Conservation (phyloP, 1,284 basidiomycete species). For the Volvariella volvacea region DNA sequence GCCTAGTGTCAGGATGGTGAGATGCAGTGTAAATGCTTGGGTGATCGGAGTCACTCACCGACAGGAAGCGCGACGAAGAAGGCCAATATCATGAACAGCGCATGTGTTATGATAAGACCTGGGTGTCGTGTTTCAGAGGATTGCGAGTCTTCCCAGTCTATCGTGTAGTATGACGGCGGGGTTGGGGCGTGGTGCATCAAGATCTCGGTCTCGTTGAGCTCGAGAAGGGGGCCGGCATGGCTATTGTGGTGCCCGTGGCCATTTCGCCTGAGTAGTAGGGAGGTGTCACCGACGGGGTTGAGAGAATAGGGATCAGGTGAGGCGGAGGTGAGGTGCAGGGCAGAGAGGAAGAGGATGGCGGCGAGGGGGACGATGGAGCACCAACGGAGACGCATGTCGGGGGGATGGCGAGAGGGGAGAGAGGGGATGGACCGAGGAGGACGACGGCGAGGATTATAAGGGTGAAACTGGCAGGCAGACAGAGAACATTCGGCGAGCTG, state of each 20-base stretch:
- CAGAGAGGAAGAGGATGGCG: not conserved
- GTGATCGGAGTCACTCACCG: slow-evolving; percentile 36
- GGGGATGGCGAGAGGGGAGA: slow-evolving; percentile 7
- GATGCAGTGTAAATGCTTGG: not conserved
- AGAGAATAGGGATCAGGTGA: not conserved
- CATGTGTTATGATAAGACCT: slow-evolving; percentile 62
- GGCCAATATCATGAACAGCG: slow-evolving; percentile 60
- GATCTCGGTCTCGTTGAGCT: slow-evolving; percentile 71
- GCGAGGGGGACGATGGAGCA: slow-evolving; percentile 15
- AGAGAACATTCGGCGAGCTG: not conserved
- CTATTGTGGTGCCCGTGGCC: slow-evolving; percentile 40
- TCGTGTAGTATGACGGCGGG: slow-evolving; percentile 72
- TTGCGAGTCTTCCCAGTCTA: slow-evolving; percentile 57
- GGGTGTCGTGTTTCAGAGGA: slow-evolving; percentile 44
- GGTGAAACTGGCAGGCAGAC: not conserved
- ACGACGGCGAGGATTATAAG: slow-evolving; percentile 7
- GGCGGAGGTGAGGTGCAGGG: slow-evolving; percentile 6
- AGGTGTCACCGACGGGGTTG: not conserved
- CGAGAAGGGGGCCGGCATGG: slow-evolving; percentile 42
- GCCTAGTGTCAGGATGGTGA: slow-evolving; percentile 32
- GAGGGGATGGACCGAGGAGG: slow-evolving; percentile 12
- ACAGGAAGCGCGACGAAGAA: slow-evolving; percentile 74
- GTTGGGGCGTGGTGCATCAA: slow-evolving; percentile 57
- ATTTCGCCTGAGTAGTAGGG: slow-evolving; percentile 2
- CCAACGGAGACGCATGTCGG: slow-evolving; percentile 24